These are phyloP conservation scores for Paxillus ammoniavirescens DNA, from an alignment of 768 basidiomycete genomes.

Conservation along the genomic window DNA sequence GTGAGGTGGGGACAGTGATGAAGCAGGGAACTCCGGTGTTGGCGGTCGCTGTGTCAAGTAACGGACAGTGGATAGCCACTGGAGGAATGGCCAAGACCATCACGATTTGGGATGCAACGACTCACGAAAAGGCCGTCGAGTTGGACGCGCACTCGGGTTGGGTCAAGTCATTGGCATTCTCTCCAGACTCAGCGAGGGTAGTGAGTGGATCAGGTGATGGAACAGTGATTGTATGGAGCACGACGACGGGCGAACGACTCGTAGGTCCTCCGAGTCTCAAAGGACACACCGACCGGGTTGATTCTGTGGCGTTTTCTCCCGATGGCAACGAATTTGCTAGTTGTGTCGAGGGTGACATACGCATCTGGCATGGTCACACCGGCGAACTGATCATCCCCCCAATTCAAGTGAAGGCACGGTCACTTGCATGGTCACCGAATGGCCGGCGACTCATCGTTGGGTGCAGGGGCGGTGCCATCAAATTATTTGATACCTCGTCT, in stretches of 20 bases:
- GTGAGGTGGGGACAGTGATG: background rate
- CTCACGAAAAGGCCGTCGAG: background rate
- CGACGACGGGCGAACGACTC: conserved; percentile 2
- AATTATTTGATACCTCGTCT: conserved; percentile 7
- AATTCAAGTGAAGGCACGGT: conserved; percentile 17
- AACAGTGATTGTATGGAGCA: conserved; percentile 17
- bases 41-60: conserved; percentile 6
- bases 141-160: conserved; percentile 1
- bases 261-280: conserved; percentile 8
- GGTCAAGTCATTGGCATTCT: conserved; percentile 7
- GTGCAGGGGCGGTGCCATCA: conserved; percentile 16
- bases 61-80: conserved; percentile 14
- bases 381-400: background rate
- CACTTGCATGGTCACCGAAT: conserved; percentile 19
- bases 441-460: conserved; percentile 16
- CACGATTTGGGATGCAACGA: conserved; percentile 4
- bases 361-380: conserved; percentile 12
- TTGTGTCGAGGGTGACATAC: conserved; percentile 17
- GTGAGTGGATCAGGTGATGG: conserved; percentile 17
- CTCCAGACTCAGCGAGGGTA: too few relatives aligned
- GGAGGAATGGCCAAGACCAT: conserved; percentile 16
- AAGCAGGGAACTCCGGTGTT: background rate
- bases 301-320: conserved; percentile 19
- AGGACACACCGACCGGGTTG: conserved; percentile 15
- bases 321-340: conserved; percentile 17